These are phyloP conservation scores for Lyophyllum decastes DNA, from an alignment of 768 basidiomycete genomes.

Conservation along the genomic window DNA sequence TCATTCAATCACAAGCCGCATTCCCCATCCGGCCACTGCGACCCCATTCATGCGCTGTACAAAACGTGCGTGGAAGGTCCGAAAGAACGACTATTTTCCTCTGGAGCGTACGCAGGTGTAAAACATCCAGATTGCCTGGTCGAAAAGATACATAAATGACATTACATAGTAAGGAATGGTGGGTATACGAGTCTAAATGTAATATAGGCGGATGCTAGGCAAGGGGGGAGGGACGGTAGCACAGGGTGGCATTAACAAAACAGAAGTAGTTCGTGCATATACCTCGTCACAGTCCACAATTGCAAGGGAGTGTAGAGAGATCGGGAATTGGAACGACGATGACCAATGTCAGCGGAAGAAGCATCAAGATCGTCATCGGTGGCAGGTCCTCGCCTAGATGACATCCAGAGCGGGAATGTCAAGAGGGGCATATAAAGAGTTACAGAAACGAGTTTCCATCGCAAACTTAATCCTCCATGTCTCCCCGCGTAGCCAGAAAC, in stretches of 20 bases:
- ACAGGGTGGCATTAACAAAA: not conserved
- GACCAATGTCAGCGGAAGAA: not conserved
- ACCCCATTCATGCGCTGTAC: too few relatives aligned
- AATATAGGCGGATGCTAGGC: not conserved
- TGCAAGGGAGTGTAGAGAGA: not conserved
- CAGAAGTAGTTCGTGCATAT: not conserved
- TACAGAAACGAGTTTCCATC: not conserved
- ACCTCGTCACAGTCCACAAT: not conserved
- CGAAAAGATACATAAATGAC: not conserved
- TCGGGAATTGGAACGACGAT: not conserved
- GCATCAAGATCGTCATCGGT: not conserved
- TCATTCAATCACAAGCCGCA: too few relatives aligned
- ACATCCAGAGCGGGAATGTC: not conserved
- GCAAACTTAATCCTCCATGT: slow-evolving; percentile 9
- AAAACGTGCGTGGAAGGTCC: too few relatives aligned
- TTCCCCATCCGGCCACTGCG: too few relatives aligned
- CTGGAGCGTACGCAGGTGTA: too few relatives aligned
- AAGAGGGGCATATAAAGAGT: not conserved
- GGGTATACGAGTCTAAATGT: not conserved
- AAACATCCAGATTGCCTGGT: too few relatives aligned
- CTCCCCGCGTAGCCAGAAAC: slow-evolving; percentile 18
- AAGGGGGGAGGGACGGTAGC: not conserved
- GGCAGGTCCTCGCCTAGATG: slow-evolving; percentile 11
- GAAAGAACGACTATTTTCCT: too few relatives aligned
- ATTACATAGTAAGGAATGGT: not conserved